Base-by-base conservation (phyloP, 2,329 filamentous ascomycete genomes). In the Lojkania enalia region DNA sequence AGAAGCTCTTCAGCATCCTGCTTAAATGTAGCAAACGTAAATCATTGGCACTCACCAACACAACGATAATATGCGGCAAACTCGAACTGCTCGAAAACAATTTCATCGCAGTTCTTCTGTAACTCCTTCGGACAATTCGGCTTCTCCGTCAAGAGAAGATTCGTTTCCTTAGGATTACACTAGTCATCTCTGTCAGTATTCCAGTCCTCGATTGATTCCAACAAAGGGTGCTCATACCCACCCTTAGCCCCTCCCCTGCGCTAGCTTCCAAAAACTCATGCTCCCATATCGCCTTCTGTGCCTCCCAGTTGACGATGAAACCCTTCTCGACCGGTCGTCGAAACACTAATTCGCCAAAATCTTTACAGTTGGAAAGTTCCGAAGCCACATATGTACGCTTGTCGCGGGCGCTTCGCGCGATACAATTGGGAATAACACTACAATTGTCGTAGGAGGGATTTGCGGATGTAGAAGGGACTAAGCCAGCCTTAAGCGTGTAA, bases 51-150 rank as follows among this genome's bases (percentile, higher is more conserved):
- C 75, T 56, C 65, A 80, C 88, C 88, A 52, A 88, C 75, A 45
- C 82, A 85, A 49, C 94, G 83, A 54, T 86, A 87, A 71, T 95
- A 95, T 55, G 87, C 86, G 9, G 86, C 82, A 70, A 99, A 99
- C 2, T 89, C 89, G 74, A 94, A 99, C 66, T 97, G 91, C 66
- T 99, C 94, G 75, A 99, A 97, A 1, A 97, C 83, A 64, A 99
- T 90, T 74, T 99, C 92, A 63, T 99, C 94, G 58, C 89, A 90
- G 66, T 96, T 94, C 29, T 85, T 82, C 70, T 96, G 90, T 52
- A 99, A 73, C 11, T 84, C 83, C 0, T 86, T 84, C 44, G 95
- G 78, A 3, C 86, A 84, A 70, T 95, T 96, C 3, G 90, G 86
- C 35, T 90, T 87, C 69, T 99, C 94, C 1, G 88, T 84, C 39